Evolutionary conservation across 129 eudicot genomes (phyloP), one percentile per base, ranked within the genome.

Genomic region (Centrapalus pauciflorus): DNA sequence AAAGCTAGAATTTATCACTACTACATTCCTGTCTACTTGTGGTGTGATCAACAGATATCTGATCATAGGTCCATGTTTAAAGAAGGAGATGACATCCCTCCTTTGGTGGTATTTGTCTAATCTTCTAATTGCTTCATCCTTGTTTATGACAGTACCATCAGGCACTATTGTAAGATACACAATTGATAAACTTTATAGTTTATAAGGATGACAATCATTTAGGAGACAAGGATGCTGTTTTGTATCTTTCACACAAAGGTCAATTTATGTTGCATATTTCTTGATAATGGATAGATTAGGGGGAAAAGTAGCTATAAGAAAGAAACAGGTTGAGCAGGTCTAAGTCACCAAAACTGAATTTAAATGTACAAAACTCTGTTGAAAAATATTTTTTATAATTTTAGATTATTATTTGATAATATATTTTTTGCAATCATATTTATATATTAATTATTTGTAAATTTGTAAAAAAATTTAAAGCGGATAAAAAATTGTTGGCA

Each of bases 31-130:
- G 98, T 93, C 67, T 93, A 59, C 79, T 27, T 88, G 67, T 93
- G 98, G 96, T 93, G 98, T 61, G 95, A 93, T 67, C 76, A 89
- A 58, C 85, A 93, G 74, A 86, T 93, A 56, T 64, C 95, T 48
- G 76, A 76, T 25, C 98, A 93, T 66, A 45, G 63, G 57, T 80
- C 98, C 20, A 77, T 24, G 16, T 88, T 72, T 72, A 77, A 81
- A 76, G 95, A 93, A 30, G 96, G 79, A 48, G 95, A 84, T 59
- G 96, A 89, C n/a, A 50, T 84, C 76, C 87, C 98, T 75, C 98
- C 98, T 66, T 61, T 93, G 68, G 96, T 88, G 96, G 98, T 93
- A 81, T 28, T 43, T 41, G 17, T 63, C 35, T 76, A 37, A 41
- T 65, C 40, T 75, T 64, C 35, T 59, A 26, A 27, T 27, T 27